A percentile compares a stretch with the other conserved stretches of the same genome.
Evolutionary conservation across 768 basidiomycete genomes (phyloP).

Genomic region (Mycena crocata): DNA sequence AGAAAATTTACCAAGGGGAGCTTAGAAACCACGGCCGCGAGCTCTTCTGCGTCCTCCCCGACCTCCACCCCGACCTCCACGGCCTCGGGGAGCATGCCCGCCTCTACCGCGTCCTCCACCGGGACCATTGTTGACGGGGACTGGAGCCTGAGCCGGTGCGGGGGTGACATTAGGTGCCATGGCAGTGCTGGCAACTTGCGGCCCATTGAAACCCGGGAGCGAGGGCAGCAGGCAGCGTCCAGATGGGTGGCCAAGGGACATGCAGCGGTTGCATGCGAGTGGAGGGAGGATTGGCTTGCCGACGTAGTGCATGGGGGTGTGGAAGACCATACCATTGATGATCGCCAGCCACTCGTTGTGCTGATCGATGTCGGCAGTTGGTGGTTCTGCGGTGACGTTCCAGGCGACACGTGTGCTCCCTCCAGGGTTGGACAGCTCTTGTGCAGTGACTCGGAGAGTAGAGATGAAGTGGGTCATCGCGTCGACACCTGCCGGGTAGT

Average conservation of each 20-base stretch:
- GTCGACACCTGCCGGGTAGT: neutral
- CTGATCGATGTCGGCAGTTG: neutral
- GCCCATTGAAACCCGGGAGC: neutral
- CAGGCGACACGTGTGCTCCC: neutral
- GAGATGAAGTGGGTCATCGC: neutral
- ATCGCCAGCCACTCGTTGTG: neutral
- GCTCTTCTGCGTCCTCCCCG: too few relatives aligned
- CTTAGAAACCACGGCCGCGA: too few relatives aligned
- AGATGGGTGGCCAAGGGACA: constrained; percentile 1
- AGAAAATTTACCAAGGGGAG: too few relatives aligned
- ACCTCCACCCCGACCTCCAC: too few relatives aligned
- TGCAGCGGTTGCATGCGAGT: neutral
- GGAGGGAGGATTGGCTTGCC: neutral
- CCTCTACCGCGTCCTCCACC: too few relatives aligned
- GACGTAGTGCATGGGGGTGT: neutral
- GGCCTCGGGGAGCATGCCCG: too few relatives aligned
- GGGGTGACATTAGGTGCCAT: neutral
- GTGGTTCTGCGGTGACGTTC: constrained; percentile 2
- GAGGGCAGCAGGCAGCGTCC: neutral
- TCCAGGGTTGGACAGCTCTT: neutral
- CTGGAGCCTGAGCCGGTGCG: neutral
- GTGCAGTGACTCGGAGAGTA: neutral
- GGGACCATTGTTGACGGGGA: too few relatives aligned
- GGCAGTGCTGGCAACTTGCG: too few relatives aligned
- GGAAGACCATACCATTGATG: neutral